Conservation (phyloP, 176 grass and related monocot genomes). For the Dactylis glomerata region DNA sequence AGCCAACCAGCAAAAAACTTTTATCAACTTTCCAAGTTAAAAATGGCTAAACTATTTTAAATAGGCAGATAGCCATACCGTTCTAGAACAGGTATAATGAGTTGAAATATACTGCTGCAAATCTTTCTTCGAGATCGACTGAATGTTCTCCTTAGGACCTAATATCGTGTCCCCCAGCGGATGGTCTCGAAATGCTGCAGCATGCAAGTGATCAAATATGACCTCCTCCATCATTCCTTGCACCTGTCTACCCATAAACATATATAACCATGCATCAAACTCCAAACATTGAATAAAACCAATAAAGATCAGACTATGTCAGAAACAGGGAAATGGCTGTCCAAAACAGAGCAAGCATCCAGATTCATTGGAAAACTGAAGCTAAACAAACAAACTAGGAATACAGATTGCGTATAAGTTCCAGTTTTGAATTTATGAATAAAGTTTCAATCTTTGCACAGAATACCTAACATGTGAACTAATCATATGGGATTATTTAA, state of each 20-base stretch:
- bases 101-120: slow-evolving; percentile 83
- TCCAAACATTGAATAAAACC: slow-evolving; percentile 4
- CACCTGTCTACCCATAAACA: slow-evolving; percentile 62
- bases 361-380: neutral
- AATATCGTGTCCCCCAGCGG: slow-evolving; percentile 92
- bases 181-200: slow-evolving; percentile 79
- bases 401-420: neutral
- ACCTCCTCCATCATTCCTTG: slow-evolving; percentile 93
- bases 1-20: neutral
- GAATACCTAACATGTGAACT: neutral
- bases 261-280: slow-evolving; percentile 19
- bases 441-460: neutral
- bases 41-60: slow-evolving; percentile 9
- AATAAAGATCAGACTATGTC: neutral
- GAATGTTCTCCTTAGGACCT: slow-evolving; percentile 90
- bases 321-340: slow-evolving; percentile 10
- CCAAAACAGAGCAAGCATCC: neutral
- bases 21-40: neutral
- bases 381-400: neutral
- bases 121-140: slow-evolving; percentile 60
- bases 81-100: slow-evolving; percentile 90
- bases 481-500: neutral
- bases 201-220: slow-evolving; percentile 97
- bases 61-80: slow-evolving; percentile 46
- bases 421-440: neutral